Evolutionary conservation across 352 stramenopile genomes (phyloP), one percentile per base, ranked within the genome.

Genomic region (Globisporangium abappressorium): DNA sequence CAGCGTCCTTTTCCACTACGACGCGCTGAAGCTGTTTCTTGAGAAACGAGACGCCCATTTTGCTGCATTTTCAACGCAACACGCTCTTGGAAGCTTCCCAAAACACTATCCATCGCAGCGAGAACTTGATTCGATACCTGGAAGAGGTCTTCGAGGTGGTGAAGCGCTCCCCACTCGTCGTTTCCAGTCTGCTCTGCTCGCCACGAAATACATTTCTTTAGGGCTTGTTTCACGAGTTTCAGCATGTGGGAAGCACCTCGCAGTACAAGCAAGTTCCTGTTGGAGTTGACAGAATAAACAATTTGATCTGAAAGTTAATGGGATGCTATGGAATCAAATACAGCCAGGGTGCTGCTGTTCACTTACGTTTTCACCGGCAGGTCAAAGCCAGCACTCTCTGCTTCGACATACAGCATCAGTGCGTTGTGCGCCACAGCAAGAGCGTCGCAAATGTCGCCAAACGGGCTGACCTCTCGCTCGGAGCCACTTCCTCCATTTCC

Each of bases 21-120:
- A 20, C 36, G 18, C 15, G 12, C 22, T 60, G 51, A 5, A 1
- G 43, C n/a, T 53, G 49, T 73, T 33, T 71, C 69, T 51, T 68
- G 68, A 9, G 36, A 12, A 3, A 71, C 8, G 4, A 71, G 22
- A 0, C 58, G 38, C 7, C 58, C 36, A 66, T 76, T 75, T 33
- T 56, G 64, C 65, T 93, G 85, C 77, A 93, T 89, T 64, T 90
- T 91, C 28, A 93, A 43, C 53, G 87, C 63, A 0, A 91, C 75
- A 12, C 80, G 75, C 49, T 93, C 84, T 57, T 91, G 82, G 46
- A 89, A 93, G 6, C 72, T 77, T 8, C 57, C 62, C n/a, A 75
- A 69, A 15, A 87, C 71, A 0, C 38, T 54, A 24, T 86, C 75
- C 73, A 91, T 82, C 4, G 72, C 72, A 7, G 30, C 2, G 3